These are phyloP conservation scores for Psidium guajava DNA, from an alignment of 345 rosid genomes.

Conservation along the genomic window DNA sequence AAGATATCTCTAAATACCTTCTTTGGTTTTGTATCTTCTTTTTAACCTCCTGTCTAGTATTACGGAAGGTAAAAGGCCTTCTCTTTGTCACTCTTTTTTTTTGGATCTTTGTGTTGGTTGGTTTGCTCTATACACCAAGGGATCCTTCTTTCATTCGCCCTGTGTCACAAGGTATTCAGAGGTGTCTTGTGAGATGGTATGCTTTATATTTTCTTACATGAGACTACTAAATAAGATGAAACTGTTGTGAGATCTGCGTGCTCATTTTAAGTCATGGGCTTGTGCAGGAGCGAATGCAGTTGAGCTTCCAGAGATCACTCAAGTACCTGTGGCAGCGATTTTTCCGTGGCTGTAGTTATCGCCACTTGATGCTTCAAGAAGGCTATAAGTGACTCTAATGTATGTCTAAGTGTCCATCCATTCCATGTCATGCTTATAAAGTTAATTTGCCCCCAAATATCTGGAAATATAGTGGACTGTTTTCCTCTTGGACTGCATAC, in stretches of 20 bases:
- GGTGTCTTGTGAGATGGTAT: conserved; percentile 92
- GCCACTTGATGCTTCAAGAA: conserved; percentile 53
- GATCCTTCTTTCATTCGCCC: conserved; percentile 89
- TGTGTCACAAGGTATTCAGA: conserved; percentile 61
- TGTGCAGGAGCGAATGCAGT: conserved; percentile 51
- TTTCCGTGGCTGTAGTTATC: conserved; percentile 75
- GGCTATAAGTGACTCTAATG: conserved; percentile 4
- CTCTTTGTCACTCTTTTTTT: background rate
- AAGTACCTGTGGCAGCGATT: conserved; percentile 59
- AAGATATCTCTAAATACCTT: background rate
- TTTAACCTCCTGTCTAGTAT: background rate
- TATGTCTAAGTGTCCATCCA: background rate
- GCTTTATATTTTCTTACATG: background rate
- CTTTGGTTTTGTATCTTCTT: background rate
- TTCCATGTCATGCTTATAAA: too few relatives aligned
- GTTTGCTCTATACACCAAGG: conserved; percentile 72
- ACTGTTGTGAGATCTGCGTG: background rate
- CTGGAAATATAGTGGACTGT: too few relatives aligned
- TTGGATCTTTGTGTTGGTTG: conserved; percentile 35
- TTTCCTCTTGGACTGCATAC: too few relatives aligned
- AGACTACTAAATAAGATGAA: background rate
- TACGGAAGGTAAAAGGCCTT: background rate
- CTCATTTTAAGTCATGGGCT: conserved; percentile 41
- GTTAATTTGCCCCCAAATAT: too few relatives aligned
- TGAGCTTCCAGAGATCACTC: conserved; percentile 36